Base-by-base conservation (phyloP, 1,284 basidiomycete species). In the Vanrija sp. region DNA sequence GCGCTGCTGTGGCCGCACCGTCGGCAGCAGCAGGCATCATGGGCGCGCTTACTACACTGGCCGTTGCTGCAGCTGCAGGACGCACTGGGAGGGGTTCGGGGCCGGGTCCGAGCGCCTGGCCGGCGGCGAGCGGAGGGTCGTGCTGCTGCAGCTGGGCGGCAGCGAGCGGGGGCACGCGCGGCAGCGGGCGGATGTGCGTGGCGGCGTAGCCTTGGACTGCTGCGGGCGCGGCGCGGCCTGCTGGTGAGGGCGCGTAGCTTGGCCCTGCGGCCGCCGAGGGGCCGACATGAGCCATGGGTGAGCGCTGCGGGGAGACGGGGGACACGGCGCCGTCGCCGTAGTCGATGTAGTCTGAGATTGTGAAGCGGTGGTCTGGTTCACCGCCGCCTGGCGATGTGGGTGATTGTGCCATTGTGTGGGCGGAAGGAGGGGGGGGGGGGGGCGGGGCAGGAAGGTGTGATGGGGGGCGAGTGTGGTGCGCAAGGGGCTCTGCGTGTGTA, bases 41-140 rank as follows among this genome's bases (percentile, higher is more conserved):
- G 5, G 18, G 10, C 6, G 28, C 28, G 29, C 34, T n/a, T 15
- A 21, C 19, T 15, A 21, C 19, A 34, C 34, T 34, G 46, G 14
- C n/a, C 6, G 25, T 19, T 10, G 28, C 28, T 28, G 28, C 26
- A n/a, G 28, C 28, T 28, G 28, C 26, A n/a, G 18, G 14, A 52
- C 51, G 38, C 38, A 52, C 51, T 10, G 51, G 51, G 12, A 46
- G 26, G 18, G 51, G 51, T 23, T 52, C 19, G 8, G 51, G 51
- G 6, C 51, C 51, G 6, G 51, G 51, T n/a, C 51, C 51, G 25
- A 52, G 44, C 7, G 44, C 8, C 7, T 19, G 7, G 42, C 38
- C 16, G 21, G 43, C 25, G 28, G 15, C 26, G 49, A 40, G 19
- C 16, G 16, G 18, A 15, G 16, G n/a, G 42, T 10, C 15, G 49